Evolutionary conservation across 176 grass and related monocot genomes (phyloP).

Genomic region (Musa beccarii): DNA sequence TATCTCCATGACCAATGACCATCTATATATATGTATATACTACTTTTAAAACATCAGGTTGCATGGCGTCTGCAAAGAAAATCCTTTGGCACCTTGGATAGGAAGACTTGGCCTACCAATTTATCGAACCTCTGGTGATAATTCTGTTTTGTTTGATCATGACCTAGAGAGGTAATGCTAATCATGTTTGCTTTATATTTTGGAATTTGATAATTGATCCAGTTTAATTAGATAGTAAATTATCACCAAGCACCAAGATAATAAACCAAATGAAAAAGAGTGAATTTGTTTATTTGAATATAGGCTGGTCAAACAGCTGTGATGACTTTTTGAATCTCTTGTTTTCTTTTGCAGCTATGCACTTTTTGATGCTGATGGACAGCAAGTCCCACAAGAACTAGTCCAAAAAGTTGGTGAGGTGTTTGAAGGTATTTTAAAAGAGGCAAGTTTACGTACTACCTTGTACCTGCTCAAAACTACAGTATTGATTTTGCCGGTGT

Average conservation of each 20-base stretch:
- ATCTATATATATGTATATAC: neutral
- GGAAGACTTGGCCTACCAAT: slow-evolving; percentile 82
- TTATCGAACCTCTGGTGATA: slow-evolving; percentile 90
- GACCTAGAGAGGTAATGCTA: slow-evolving; percentile 74
- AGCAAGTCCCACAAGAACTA: slow-evolving; percentile 76
- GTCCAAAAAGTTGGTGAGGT: slow-evolving; percentile 74
- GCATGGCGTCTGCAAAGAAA: slow-evolving; percentile 96
- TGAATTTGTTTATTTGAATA: too few relatives aligned
- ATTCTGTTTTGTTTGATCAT: slow-evolving; percentile 97
- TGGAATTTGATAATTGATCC: neutral
- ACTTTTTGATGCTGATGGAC: slow-evolving; percentile 70
- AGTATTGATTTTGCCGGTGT: slow-evolving; percentile 8
- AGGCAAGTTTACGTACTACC: slow-evolving; percentile 35
- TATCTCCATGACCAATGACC: neutral
- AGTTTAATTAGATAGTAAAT: neutral
- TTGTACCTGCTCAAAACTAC: neutral
- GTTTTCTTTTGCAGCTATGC: slow-evolving; percentile 56
- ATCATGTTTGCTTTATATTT: neutral
- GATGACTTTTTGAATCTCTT: too few relatives aligned
- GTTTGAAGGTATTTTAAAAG: slow-evolving; percentile 81
- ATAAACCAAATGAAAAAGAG: neutral
- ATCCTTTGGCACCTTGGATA: slow-evolving; percentile 88
- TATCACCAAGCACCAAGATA: neutral
- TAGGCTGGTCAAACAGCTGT: too few relatives aligned
- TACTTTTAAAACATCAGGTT: slow-evolving; percentile 39